Conservation (phyloP, 1,284 basidiomycete species). For the Puccinia novopanici region DNA sequence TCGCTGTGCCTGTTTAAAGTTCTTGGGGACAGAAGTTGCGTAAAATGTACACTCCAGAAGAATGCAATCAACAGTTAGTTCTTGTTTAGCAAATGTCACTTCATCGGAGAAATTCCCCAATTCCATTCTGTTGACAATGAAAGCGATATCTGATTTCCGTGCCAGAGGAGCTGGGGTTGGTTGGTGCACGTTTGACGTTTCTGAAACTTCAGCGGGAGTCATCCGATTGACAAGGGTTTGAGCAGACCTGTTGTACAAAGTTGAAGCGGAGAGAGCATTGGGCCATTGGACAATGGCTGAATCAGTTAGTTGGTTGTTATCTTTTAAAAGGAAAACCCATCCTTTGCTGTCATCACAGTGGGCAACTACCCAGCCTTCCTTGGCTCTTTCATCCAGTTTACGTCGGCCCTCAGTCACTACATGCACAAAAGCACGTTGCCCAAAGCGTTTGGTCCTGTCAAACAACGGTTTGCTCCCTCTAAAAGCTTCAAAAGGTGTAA, state of each 20-base stretch:
- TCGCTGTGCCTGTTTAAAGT: not conserved
- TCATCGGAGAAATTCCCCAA: not conserved
- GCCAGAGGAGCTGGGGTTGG: too few relatives aligned
- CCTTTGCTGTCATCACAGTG: constrained; percentile 3
- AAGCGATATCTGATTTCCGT: not conserved
- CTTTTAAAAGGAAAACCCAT: too few relatives aligned
- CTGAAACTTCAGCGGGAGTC: too few relatives aligned
- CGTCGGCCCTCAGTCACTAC: not conserved
- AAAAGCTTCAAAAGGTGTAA: not conserved
- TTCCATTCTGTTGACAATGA: not conserved
- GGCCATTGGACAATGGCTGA: not conserved
- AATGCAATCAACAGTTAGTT: not conserved
- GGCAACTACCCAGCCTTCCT: not conserved
- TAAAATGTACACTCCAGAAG: not conserved
- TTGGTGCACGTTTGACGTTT: too few relatives aligned
- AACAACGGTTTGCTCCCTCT: not conserved
- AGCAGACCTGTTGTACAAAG: not conserved
- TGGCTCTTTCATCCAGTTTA: not conserved
- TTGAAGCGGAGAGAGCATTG: not conserved
- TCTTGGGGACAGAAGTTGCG: not conserved
- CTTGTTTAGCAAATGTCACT: not conserved
- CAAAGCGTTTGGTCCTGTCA: too few relatives aligned
- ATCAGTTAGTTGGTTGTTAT: not conserved
- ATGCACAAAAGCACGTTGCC: not conserved
- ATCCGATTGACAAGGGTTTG: too few relatives aligned